phyloP scores from a whole-genome alignment of 805 yeast species.

The Ogataea allantospora region DNA sequence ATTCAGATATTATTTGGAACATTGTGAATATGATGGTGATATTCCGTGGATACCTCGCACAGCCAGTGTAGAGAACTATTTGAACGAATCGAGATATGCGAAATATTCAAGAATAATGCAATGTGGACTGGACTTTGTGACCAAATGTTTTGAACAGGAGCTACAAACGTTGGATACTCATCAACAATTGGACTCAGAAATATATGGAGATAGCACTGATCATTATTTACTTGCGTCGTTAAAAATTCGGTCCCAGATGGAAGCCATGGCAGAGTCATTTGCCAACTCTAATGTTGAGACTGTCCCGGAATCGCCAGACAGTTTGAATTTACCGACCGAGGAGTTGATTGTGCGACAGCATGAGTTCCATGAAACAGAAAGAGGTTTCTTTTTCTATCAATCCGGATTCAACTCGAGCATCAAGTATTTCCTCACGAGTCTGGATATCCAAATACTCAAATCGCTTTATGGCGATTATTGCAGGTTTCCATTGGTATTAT shows the following conservation, averaged over 20 bases:
- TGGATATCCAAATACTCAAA: slow-evolving; percentile 75
- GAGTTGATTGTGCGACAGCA: slow-evolving; percentile 21
- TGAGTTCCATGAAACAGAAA: slow-evolving; percentile 26
- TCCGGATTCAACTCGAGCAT: slow-evolving; percentile 61
- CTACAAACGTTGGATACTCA: slow-evolving; percentile 49
- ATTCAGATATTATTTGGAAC: slow-evolving; percentile 27
- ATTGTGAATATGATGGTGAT: slow-evolving; percentile 34
- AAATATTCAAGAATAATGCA: slow-evolving; percentile 67
- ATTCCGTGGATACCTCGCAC: slow-evolving; percentile 52
- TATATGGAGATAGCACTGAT: slow-evolving; percentile 59
- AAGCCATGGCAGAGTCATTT: slow-evolving; percentile 37
- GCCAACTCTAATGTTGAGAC: slow-evolving; percentile 5
- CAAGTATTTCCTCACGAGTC: slow-evolving; percentile 66
- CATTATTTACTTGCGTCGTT: slow-evolving; percentile 54
- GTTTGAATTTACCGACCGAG: slow-evolving; percentile 12
- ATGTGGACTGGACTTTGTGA: slow-evolving; percentile 56
- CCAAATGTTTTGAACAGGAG: slow-evolving; percentile 59
- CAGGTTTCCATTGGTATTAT: slow-evolving; percentile 64
- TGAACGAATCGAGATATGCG: slow-evolving; percentile 30
- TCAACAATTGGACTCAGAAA: slow-evolving; percentile 53
- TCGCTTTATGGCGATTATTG: slow-evolving; percentile 60
- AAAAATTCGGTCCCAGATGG: slow-evolving; percentile 49
- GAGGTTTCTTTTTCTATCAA: slow-evolving; percentile 73
- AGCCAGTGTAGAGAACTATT: slow-evolving; percentile 27
- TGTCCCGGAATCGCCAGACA: slow-evolving; percentile 6